phyloP scores from a whole-genome alignment of 768 basidiomycete genomes.

The Imleria badia region DNA sequence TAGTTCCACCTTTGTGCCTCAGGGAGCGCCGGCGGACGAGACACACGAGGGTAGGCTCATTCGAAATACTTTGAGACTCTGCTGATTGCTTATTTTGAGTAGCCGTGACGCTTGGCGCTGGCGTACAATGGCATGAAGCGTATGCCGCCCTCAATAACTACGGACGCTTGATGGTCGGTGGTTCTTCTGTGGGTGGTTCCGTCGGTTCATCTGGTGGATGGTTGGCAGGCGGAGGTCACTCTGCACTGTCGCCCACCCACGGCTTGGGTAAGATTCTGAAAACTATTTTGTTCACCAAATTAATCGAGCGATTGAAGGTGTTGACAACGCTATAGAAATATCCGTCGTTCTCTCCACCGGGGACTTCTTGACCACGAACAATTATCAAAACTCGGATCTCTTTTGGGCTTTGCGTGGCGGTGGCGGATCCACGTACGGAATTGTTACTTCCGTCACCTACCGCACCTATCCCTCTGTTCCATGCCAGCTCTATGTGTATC shows the following conservation, averaged over 20 bases:
- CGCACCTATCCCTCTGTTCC: conserved; percentile 37
- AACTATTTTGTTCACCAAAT: neutral
- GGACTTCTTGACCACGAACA: conserved; percentile 38
- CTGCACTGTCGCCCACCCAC: conserved; percentile 37
- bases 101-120: conserved; percentile 40
- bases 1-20: conserved; percentile 30
- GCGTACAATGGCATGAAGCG: conserved; percentile 48
- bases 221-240: conserved; percentile 51
- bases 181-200: conserved; percentile 37
- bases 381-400: conserved; percentile 43
- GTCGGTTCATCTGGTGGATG: conserved; percentile 53
- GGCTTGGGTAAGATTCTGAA: conserved; percentile 40
- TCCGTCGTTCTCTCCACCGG: conserved; percentile 45
- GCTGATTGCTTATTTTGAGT: conserved; percentile 15
- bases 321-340: conserved; percentile 50
- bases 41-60: conserved; percentile 23
- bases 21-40: conserved; percentile 27
- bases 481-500: conserved; percentile 25
- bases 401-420: conserved; percentile 58
- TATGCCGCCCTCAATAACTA: conserved; percentile 41
- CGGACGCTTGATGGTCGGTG: conserved; percentile 47
- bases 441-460: conserved; percentile 50
- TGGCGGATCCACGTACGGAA: conserved; percentile 50
- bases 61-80: neutral
- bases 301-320: conserved; percentile 32